Conservation (phyloP, 139 green algal species). For the Raphidocelis subcapitata region DNA sequence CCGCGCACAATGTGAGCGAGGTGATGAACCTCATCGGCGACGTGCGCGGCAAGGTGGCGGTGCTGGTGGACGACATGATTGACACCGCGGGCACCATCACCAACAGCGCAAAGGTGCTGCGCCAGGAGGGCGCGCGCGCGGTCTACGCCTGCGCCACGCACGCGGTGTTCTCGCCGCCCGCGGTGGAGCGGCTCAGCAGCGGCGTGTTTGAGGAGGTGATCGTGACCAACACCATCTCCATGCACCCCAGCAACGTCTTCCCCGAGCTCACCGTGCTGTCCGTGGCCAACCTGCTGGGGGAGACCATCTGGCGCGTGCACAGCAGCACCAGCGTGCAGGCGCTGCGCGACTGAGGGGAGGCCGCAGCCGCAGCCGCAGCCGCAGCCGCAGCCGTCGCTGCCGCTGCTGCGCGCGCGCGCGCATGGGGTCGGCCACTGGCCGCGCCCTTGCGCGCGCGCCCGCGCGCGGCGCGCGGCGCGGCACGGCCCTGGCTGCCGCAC, state of each 20-base stretch:
- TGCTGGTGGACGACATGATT: conserved; percentile 99
- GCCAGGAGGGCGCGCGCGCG: conserved; percentile 76
- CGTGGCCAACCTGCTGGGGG: conserved; percentile 96
- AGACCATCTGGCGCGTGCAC: conserved; percentile 99
- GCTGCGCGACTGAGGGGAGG: conserved; percentile 55
- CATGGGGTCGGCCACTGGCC: not conserved
- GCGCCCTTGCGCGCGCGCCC: not conserved
- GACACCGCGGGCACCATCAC: conserved; percentile 98
- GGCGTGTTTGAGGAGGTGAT: conserved; percentile 97
- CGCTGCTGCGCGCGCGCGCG: no score
- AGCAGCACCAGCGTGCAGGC: conserved; percentile 83
- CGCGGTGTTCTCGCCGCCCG: conserved; percentile 94
- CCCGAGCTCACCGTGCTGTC: conserved; percentile 95
- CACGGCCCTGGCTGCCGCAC: no score
- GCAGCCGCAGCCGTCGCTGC: no score
- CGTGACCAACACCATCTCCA: conserved; percentile 97
- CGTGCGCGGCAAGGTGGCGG: conserved; percentile 95
- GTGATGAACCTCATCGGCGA: conserved; percentile 99
- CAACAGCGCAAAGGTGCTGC: conserved; percentile 90
- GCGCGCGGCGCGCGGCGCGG: not conserved
- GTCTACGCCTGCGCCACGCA: conserved; percentile 98
- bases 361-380: no score
- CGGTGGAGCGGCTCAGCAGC: conserved; percentile 85
- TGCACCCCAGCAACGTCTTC: conserved; percentile 75
- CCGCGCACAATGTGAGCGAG: conserved; percentile 95